These are phyloP conservation scores for Apiospora malaysiana DNA, from an alignment of 2,329 filamentous ascomycete species.

Conservation along the genomic window DNA sequence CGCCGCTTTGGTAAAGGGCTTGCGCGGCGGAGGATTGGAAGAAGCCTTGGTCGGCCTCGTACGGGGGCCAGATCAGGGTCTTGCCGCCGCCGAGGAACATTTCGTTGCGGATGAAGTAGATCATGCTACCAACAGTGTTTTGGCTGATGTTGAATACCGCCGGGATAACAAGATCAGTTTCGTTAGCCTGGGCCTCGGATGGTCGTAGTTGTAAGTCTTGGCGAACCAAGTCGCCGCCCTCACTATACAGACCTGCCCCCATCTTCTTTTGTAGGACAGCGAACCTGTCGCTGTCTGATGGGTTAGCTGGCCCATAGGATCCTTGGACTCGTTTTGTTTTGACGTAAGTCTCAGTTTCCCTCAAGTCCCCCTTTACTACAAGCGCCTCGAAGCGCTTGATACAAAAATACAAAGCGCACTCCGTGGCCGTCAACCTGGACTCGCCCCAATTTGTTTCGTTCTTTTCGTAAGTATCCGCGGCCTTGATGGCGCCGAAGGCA, in stretches of 20 bases:
- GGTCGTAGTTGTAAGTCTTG: constrained; percentile 5
- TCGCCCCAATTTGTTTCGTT: not conserved
- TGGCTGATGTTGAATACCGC: constrained; percentile 19
- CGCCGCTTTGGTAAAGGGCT: constrained; percentile 7
- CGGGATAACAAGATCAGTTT: not conserved
- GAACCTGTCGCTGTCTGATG: not conserved
- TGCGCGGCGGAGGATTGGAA: not conserved
- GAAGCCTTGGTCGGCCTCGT: not conserved
- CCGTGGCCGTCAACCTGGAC: not conserved
- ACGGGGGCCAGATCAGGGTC: not conserved
- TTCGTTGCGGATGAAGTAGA: not conserved
- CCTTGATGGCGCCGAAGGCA: not conserved
- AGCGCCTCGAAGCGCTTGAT: not conserved
- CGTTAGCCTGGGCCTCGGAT: not conserved
- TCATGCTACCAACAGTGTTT: constrained; percentile 2
- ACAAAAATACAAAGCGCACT: constrained; percentile 20
- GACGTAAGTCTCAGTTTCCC: not conserved
- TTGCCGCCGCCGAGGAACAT: not conserved
- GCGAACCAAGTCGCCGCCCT: not conserved
- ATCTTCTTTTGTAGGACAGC: not conserved
- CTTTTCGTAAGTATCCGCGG: constrained; percentile 11
- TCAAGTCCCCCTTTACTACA: not conserved
- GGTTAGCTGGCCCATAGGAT: not conserved
- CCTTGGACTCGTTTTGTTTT: not conserved
- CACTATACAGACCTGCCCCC: not conserved